Evolutionary conservation across 805 yeast species (phyloP), one percentile per base, ranked within the genome.

Genomic region (Cyberlindnera maclurae): DNA sequence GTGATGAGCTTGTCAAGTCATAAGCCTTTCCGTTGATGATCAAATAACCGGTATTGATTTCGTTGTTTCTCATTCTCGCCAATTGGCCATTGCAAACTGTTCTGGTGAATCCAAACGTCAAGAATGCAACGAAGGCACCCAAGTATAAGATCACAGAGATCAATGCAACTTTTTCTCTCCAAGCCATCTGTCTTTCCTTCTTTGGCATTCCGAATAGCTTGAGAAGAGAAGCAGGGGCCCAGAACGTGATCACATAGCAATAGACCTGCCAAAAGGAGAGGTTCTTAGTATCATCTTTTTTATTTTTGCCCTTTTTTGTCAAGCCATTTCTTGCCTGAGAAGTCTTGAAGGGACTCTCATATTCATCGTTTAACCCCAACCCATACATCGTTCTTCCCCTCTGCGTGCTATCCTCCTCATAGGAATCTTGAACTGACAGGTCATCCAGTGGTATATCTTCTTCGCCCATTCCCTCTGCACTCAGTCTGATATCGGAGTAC

Each of bases 101-200:
- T 50, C 73, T 74, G 9, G 96, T 83, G 63, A 90, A 72, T 1
- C 97, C 97, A 63, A 90, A 90, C 2, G 96, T 87, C 49, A 90
- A 67, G 57, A 71, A 93, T 1, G 95, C 96, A 29, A 88, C 82
- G 37, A 82, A 58, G 0, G 85, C 77, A 39, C 93, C 97, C 33
- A 84, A 63, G 49, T 73, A 71, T 15, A 82, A 46, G 50, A 90
- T 88, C 39, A 88, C 70, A 1, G 93, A 71, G 32, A 90, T 68
- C 32, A 93, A 68, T 2, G 87, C 97, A 39, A 89, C 82, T 56
- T 90, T 90, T 55, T 93, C 98, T 55, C 98, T 74, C 98, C 98
- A 93, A 0, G 97, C 97, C 68, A 78, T 77, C 57, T 89, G 97
- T 43, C 95, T 76, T 32, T 79, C 89, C 49, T 77, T 76, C 15